Evolutionary conservation across 352 stramenopile genomes (phyloP), one percentile per base, ranked within the genome.

Genomic region (Blastocystis sp.): DNA sequence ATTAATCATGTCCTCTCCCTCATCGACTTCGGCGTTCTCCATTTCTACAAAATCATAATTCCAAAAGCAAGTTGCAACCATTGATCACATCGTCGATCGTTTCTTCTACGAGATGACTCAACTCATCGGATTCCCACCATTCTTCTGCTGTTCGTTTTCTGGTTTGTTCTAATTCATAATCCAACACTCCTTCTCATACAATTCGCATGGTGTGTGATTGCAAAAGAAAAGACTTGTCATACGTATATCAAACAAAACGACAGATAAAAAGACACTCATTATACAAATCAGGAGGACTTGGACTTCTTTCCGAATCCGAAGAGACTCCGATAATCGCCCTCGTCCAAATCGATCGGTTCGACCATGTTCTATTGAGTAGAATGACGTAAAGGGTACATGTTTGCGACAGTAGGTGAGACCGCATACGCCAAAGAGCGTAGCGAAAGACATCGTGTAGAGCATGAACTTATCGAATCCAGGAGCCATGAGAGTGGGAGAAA

Each of bases 261-360:
- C 6, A 34, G 21, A 44, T 14, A 24, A 67, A 46, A 42, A n/a
- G 57, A 44, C 57, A 42, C 24, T 34, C 24, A 44, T 38, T 38
- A 38, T 44, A 67, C 21, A 67, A 44, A 36, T 27, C n/a, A 67
- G 14, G 32, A 32, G 6, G 24, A 75, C 27, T 54, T 7, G 21
- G 36, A 75, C 32, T 53, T 34, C 42, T 51, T 75, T 34, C 36
- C 42, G 46, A 75, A 75, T 48, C 63, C 63, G 27, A 75, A 75
- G 4, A 75, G 56, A 16, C n/a, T 32, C 7, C n/a, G 18, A 42
- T 16, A 29, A 81, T 61, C 69, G 36, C 56, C 69, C 8, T 54
- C 42, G 36, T 81, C 56, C 3, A 81, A 16, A 63, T 81, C 69
- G 40, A 81, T 81, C 0, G 69, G 46, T 57, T 81, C 69, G 29